Evolutionary conservation across 75 land plant genomes (phyloP), one percentile per base, ranked within the genome.

Genomic region (Selaginella tamariscina): DNA sequence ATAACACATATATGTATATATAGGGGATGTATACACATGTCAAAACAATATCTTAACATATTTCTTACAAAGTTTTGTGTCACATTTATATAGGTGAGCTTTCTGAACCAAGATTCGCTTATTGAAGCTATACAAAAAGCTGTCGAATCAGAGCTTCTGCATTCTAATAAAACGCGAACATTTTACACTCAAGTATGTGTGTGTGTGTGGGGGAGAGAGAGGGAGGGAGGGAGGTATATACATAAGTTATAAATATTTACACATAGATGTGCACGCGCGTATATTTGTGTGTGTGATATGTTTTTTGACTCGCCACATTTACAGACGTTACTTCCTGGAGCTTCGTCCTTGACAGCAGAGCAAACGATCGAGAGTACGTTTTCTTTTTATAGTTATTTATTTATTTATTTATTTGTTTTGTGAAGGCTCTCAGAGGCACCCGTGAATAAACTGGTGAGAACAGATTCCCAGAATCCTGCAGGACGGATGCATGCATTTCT

Each of bases 401-500:
- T 15, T 39, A 5, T 39, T 39, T 15, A 5, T 39, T 5, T 15
- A 39, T 5, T 39, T 39, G 15, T 39, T 15, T 5, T 5, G 15
- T 39, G 15, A 39, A 39, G 15, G 49, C 49, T 78, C 82, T 28
- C 96, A 82, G 68, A 94, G 60, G 84, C 83, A 64, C 88, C 91
- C 44, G 85, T 87, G 33, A 67, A 84, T 54, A 87, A 85, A 72
- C 75, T 89, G 68, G 96, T 94, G 1, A 82, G 99, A 54, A 79
- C 76, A 32, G 99, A 94, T 83, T 85, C 99, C 64, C 60, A 56
- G 23, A 85, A 85, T 70, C 99, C 99, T 67, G 82, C 82, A 70
- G 99, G 99, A 76, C 82, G 96, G 71, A 49, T 94, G 71, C 96
- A 90, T 80, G 86, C 96, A 1, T 94, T 85, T 66, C 57, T 85